phyloP scores from a whole-genome alignment of 768 basidiomycete genomes.

The Termitomyces sp. region DNA sequence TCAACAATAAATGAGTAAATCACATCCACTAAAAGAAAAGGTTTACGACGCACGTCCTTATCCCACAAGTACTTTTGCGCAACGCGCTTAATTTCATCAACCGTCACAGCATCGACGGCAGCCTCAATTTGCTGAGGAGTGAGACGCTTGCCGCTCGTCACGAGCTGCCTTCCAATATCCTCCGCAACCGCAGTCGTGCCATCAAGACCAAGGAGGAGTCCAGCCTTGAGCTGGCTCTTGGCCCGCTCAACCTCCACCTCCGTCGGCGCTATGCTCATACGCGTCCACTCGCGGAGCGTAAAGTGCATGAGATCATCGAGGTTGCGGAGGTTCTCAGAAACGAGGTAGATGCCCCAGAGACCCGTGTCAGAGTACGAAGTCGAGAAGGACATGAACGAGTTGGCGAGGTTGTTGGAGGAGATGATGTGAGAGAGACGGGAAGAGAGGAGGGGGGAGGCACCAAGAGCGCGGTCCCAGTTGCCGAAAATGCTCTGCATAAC shows the following conservation, averaged over 20 bases:
- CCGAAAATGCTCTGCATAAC: slow-evolving; percentile 97
- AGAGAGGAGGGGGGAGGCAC: slow-evolving; percentile 82
- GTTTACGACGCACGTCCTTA: slow-evolving; percentile 63
- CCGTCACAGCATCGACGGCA: slow-evolving; percentile 84
- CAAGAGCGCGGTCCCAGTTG: slow-evolving; percentile 98
- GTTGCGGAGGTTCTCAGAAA: slow-evolving; percentile 91
- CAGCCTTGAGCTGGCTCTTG: slow-evolving; percentile 98
- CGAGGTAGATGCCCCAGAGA: slow-evolving; percentile 97
- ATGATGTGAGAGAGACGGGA: slow-evolving; percentile 90
- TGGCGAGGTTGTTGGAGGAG: slow-evolving; percentile 92
- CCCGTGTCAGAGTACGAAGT: slow-evolving; percentile 99
- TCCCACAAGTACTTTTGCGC: slow-evolving; percentile 98
- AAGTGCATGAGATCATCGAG: slow-evolving; percentile 93
- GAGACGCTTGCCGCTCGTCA: slow-evolving; percentile 86
- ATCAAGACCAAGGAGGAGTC: slow-evolving; percentile 82
- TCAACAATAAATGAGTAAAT: slow-evolving; percentile 7
- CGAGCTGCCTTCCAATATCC: slow-evolving; percentile 96
- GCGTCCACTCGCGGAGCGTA: slow-evolving; percentile 91
- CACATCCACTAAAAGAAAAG: neutral
- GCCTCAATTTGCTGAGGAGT: slow-evolving; percentile 93
- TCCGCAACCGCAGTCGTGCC: slow-evolving; percentile 97
- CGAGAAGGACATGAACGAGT: slow-evolving; percentile 99
- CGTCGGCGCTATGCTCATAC: slow-evolving; percentile 87
- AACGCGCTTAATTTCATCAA: slow-evolving; percentile 88
- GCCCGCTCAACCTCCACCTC: slow-evolving; percentile 91